These are phyloP conservation scores for Echinosophora koreensis DNA, from an alignment of 306 rosid species.

Conservation along the genomic window DNA sequence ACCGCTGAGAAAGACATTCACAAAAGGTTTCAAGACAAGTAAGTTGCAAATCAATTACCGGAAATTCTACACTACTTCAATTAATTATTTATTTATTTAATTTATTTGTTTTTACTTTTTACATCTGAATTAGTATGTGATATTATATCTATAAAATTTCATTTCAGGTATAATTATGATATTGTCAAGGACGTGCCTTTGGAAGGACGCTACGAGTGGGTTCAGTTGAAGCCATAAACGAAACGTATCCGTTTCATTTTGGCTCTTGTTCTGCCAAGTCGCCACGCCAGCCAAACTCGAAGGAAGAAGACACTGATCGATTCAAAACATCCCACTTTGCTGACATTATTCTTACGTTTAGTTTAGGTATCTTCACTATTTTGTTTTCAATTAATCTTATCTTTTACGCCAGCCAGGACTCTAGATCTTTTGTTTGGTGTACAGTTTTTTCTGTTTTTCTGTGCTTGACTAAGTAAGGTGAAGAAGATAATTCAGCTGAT, in stretches of 20 bases:
- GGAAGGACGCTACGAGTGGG: conserved; percentile 96
- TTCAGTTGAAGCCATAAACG: conserved; percentile 69
- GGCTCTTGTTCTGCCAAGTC: not conserved
- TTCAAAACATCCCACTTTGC: conserved; percentile 41
- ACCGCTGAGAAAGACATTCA: conserved; percentile 73
- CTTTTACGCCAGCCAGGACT: conserved; percentile 12
- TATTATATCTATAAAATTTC: conserved; percentile 5
- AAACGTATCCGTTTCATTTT: not conserved
- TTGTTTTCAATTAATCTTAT: conserved; percentile 22
- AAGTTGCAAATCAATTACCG: conserved; percentile 33
- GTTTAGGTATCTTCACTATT: conserved; percentile 41
- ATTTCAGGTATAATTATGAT: conserved; percentile 85
- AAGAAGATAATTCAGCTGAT: conserved; percentile 30
- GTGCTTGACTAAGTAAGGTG: conserved; percentile 30
- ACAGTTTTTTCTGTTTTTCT: conserved; percentile 47
- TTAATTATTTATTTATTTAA: not conserved
- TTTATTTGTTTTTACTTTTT: not conserved
- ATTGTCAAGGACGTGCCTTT: conserved; percentile 72
- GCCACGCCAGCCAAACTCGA: not conserved
- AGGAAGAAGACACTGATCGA: conserved; percentile 18
- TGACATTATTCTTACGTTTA: conserved; percentile 47
- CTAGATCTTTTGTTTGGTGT: conserved; percentile 48
- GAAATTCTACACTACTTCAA: not conserved
- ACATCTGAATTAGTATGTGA: not conserved
- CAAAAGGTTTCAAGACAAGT: conserved; percentile 68